These are phyloP conservation scores for Sordaria brevicollis DNA, from an alignment of 495 filamentous ascomycete genomes.

Conservation along the genomic window DNA sequence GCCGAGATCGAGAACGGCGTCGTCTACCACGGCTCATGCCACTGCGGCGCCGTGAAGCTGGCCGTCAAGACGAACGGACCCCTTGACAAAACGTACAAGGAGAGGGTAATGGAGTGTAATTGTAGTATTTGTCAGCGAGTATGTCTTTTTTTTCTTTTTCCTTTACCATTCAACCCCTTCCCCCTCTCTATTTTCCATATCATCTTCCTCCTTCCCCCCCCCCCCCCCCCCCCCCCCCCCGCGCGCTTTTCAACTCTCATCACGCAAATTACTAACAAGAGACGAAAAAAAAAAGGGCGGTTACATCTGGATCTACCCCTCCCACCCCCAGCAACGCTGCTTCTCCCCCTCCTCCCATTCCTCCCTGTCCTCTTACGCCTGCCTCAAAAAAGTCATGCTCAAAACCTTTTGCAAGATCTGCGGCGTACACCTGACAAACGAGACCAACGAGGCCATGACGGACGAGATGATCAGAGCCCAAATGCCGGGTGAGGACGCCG, in stretches of 20 bases:
- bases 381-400: conserved; percentile 12
- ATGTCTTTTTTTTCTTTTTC: conserved; percentile 4
- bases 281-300: conserved; percentile 11
- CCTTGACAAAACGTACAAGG: conserved; percentile 16
- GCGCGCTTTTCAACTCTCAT: background rate
- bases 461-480: conserved; percentile 10
- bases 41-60: conserved; percentile 38
- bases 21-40: conserved; percentile 40
- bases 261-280: too few relatives aligned
- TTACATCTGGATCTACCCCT: conserved; percentile 28
- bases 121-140: conserved; percentile 36
- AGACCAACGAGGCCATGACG: conserved; percentile 7
- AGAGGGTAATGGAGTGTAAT: conserved; percentile 25
- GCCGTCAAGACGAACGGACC: conserved; percentile 28
- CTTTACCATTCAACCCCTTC: background rate
- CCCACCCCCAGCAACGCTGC: conserved; percentile 1
- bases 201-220: background rate
- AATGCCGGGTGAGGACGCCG: conserved; percentile 2
- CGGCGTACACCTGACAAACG: conserved; percentile 24
- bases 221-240: background rate
- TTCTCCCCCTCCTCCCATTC: conserved; percentile 25
- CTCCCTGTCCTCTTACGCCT: conserved; percentile 24
- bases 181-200: too few relatives aligned
- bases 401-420: conserved; percentile 38
- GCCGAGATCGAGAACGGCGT: conserved; percentile 24